Percentiles rank a stretch among this genome's conserved stretches.
phyloP scores from a whole-genome alignment of 2,329 filamentous ascomycete genomes.

The Penicillium frequentans region DNA sequence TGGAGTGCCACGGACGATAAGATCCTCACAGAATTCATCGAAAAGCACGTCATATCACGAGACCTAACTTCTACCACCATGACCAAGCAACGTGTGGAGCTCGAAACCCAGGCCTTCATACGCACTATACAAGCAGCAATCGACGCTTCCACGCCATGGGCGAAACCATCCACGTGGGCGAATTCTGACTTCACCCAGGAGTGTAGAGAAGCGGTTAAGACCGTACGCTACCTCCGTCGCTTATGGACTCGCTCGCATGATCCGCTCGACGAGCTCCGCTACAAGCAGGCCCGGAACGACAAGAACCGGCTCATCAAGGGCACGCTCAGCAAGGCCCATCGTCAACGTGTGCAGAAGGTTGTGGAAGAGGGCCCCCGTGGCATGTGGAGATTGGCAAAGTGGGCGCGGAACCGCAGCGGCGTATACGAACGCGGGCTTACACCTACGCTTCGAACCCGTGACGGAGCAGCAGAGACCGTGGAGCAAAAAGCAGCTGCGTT shows the following conservation, averaged over 20 bases:
- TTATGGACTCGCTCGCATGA: neutral
- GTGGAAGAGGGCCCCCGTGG: neutral
- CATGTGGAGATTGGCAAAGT: neutral
- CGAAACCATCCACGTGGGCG: neutral
- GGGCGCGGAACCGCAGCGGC: neutral
- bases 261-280: neutral
- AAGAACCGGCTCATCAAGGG: neutral
- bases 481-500: neutral
- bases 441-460: neutral
- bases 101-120: neutral
- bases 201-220: neutral
- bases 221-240: fast-evolving
- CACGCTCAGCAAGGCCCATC: neutral
- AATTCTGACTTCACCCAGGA: too few species aligned
- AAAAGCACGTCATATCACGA: too few species aligned
- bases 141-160: neutral
- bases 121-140: neutral
- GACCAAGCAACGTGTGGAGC: neutral
- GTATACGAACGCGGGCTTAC: neutral
- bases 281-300: neutral
- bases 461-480: neutral
- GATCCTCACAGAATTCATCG: too few species aligned
- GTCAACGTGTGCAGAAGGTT: neutral
- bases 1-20: too few species aligned
- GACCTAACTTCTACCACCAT: too few species aligned